Evolutionary conservation across 371 early-diverging fungal species (phyloP), one percentile per base, ranked within the genome.

Genomic region (Chytridium lagenaria): DNA sequence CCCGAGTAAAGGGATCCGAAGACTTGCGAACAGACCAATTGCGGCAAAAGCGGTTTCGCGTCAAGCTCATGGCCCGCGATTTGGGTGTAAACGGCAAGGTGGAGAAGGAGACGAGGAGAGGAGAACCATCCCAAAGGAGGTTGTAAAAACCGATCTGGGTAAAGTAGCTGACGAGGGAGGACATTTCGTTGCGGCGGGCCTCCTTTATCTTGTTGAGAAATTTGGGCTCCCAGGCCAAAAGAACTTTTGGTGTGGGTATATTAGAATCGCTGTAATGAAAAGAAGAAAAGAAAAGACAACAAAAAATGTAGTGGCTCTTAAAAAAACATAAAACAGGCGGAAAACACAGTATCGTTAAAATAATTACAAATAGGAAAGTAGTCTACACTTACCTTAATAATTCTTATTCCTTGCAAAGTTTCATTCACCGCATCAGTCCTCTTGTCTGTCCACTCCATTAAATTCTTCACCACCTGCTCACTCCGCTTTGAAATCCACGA

Each of bases 1-100:
- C 80, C 85, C 82, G 50, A 87, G 74, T 37, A 92, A 77, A 12
- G 92, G 91, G 74, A 88, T 84, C 50, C 90, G 78, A 12, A 84
- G 68, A 36, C 79, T 85, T 75, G 90, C 88, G 77, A 90, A 90
- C 31, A 91, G 68, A n/a, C 89, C 82, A 30, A 92, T 74, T 19
- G 83, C 74, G 0, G 90, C 88, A 77, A 92, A 92, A 0, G 88
- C 82, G 7, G 70, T 67, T 38, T 52, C 28, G 77, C 72, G 52
- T 72, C 55, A 19, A 81, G 66, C 22, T 73, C 68, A 15, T 50
- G 1, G 1, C 76, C 79, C n/a, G 79, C 76, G 40, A 77, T 31
- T 34, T 68, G 55, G 33, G 81, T 80, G 28, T 78, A 31, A 38
- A 72, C 59, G n/a, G 70, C 28, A 51, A 78, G 36, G 86, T 85